Percentiles rank a stretch among this genome's conserved stretches.
Evolutionary conservation across 768 basidiomycete genomes (phyloP).

Genomic region (Trametes villosa): DNA sequence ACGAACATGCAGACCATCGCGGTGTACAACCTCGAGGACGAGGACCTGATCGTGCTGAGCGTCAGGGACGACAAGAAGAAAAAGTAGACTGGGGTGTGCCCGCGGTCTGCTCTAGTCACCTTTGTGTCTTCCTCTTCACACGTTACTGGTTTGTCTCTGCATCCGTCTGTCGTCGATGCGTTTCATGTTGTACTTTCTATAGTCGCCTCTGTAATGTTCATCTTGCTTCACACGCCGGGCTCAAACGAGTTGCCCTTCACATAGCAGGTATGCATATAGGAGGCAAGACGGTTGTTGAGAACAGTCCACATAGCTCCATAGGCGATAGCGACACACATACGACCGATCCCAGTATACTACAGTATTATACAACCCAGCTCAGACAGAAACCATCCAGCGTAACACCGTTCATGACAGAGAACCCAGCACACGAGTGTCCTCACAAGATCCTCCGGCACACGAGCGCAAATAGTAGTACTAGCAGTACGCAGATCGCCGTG

Average conservation of each 20-base stretch:
- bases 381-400: neutral
- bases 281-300: neutral
- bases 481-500: constrained; percentile 71
- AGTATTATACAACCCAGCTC: constrained; percentile 12
- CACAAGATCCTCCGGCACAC: constrained; percentile 62
- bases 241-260: neutral
- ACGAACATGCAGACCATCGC: constrained; percentile 87
- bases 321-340: constrained; percentile 2
- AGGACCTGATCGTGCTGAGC: constrained; percentile 78
- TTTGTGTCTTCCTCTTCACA: too few species aligned
- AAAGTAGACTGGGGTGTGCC: constrained; percentile 39
- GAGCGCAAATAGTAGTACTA: constrained; percentile 70
- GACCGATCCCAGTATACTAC: constrained; percentile 13
- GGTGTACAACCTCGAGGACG: constrained; percentile 88
- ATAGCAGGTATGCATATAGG: neutral
- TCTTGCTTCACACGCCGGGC: neutral
- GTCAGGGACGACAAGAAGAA: constrained; percentile 75
- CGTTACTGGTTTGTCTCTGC: too few species aligned
- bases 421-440: neutral
- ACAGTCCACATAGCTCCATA: neutral
- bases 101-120: too few species aligned
- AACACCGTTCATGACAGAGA: neutral
- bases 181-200: constrained; percentile 18
- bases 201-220: constrained; percentile 12
- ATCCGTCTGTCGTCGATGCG: constrained; percentile 3